These are phyloP conservation scores for Piloderma croceum DNA, from an alignment of 768 basidiomycete genomes.

Conservation along the genomic window DNA sequence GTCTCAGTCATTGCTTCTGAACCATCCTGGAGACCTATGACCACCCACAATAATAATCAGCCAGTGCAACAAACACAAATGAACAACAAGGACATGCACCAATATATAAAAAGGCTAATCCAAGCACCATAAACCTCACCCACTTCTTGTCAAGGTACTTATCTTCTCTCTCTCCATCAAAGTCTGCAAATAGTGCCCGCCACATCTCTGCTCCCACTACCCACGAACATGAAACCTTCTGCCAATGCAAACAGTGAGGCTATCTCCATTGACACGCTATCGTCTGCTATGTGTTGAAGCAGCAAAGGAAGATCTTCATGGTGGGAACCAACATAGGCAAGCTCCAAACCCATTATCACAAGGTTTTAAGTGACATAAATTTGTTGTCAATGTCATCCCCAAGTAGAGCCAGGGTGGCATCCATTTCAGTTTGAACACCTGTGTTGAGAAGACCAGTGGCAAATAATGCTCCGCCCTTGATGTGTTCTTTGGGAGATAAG, in stretches of 20 bases:
- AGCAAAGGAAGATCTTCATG: constrained; percentile 77
- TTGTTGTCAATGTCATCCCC: constrained; percentile 87
- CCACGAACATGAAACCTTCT: constrained; percentile 92
- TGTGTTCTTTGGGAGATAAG: constrained; percentile 95
- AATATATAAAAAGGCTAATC: constrained; percentile 84
- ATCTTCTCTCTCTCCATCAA: constrained; percentile 82
- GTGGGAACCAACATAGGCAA: constrained; percentile 93
- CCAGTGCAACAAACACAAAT: constrained; percentile 4
- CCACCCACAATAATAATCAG: no score
- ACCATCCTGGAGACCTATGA: constrained; percentile 79
- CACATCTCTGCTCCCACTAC: constrained; percentile 91
- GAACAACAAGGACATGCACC: constrained; percentile 43
- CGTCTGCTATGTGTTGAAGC: constrained; percentile 80
- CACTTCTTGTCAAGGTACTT: constrained; percentile 86
- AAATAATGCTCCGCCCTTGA: constrained; percentile 94
- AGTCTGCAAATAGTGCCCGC: constrained; percentile 85
- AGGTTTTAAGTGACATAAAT: constrained; percentile 74
- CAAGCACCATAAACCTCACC: constrained; percentile 85
- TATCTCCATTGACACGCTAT: constrained; percentile 81
- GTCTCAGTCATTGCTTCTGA: constrained; percentile 93
- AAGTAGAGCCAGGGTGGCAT: constrained; percentile 86
- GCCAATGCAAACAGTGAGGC: constrained; percentile 80
- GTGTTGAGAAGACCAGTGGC: constrained; percentile 92
- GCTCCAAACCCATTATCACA: constrained; percentile 87
- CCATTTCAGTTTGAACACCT: constrained; percentile 85